Conservation (phyloP, 2,329 filamentous ascomycete species). For the Volutella citrinella region DNA sequence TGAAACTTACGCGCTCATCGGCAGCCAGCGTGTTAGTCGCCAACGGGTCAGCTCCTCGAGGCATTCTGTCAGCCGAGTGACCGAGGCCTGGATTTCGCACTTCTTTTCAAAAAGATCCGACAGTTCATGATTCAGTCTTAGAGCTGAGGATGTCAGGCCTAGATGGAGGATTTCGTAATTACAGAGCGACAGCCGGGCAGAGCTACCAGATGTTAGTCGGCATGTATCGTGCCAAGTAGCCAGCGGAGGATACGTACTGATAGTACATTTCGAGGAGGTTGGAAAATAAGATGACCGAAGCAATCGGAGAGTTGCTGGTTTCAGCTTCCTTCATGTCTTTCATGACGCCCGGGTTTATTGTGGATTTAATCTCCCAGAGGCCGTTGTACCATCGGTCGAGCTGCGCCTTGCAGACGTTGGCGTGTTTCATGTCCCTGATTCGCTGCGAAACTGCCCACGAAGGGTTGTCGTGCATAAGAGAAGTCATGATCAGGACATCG, state of each 20-base stretch:
- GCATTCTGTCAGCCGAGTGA: slow-evolving; percentile 21
- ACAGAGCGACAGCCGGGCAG: slow-evolving; percentile 16
- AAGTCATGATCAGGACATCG: slow-evolving; percentile 18
- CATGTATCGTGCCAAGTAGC: rapidly evolving
- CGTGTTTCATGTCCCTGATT: slow-evolving; percentile 15
- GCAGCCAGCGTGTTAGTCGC: slow-evolving; percentile 16
- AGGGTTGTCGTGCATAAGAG: slow-evolving; percentile 20
- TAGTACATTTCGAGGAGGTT: slow-evolving; percentile 26
- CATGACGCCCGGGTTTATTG: too few relatives aligned
- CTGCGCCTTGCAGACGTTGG: slow-evolving; percentile 18
- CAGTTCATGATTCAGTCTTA: too few relatives aligned
- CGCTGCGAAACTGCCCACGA: slow-evolving; percentile 16
- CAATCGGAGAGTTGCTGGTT: background rate
- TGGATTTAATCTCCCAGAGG: slow-evolving; percentile 16
- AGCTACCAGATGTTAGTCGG: slow-evolving; percentile 5
- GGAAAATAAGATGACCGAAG: slow-evolving; percentile 18
- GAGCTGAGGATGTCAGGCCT: slow-evolving; percentile 7
- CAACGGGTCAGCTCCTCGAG: slow-evolving; percentile 17
- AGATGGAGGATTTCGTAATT: slow-evolving; percentile 22
- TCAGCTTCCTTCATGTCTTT: slow-evolving; percentile 7
- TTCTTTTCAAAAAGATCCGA: slow-evolving; percentile 14
- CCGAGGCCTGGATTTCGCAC: slow-evolving; percentile 22
- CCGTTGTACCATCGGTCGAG: slow-evolving; percentile 19
- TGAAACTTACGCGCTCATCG: slow-evolving; percentile 22
- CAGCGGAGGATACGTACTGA: slow-evolving; percentile 9